These are phyloP conservation scores for Pythium dissotocum DNA, from an alignment of 352 stramenopile genomes.

Conservation along the genomic window DNA sequence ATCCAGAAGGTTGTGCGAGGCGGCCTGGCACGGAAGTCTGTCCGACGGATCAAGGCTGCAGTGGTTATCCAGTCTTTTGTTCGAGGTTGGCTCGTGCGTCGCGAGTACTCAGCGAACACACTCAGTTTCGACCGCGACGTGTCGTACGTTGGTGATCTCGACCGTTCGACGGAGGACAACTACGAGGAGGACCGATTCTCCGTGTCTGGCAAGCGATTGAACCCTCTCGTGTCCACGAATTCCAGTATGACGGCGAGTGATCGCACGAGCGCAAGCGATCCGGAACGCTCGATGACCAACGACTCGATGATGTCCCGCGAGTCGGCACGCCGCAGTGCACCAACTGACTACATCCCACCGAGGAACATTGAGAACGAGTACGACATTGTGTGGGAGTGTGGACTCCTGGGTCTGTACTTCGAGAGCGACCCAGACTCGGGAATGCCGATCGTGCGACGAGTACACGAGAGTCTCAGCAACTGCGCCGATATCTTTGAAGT, in stretches of 20 bases:
- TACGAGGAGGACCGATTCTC: conserved; percentile 50
- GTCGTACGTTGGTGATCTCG: conserved; percentile 71
- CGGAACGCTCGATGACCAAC: conserved; percentile 40
- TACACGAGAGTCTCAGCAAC: conserved; percentile 86
- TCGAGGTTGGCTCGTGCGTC: conserved; percentile 77
- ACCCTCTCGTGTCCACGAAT: conserved; percentile 13
- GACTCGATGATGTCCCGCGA: conserved; percentile 48
- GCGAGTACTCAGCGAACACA: conserved; percentile 76
- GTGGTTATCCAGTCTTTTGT: conserved; percentile 80
- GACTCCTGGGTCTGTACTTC: conserved; percentile 82
- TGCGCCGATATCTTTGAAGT: conserved; percentile 87
- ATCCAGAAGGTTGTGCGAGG: conserved; percentile 57
- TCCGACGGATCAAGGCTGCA: conserved; percentile 46
- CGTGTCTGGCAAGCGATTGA: conserved; percentile 12
- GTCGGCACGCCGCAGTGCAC: conserved; percentile 53
- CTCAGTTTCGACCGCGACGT: conserved; percentile 79
- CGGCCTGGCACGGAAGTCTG: conserved; percentile 39
- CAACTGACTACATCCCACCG: conserved; percentile 62
- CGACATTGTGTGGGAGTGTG: conserved; percentile 88
- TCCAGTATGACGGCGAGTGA: conserved; percentile 56
- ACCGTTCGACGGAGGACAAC: conserved; percentile 48
- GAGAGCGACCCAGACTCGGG: conserved; percentile 77
- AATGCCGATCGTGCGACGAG: conserved; percentile 85
- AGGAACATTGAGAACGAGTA: conserved; percentile 79
- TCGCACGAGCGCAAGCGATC: conserved; percentile 48